phyloP scores from a whole-genome alignment of 306 rosid species.

The Sicyos baderoa region DNA sequence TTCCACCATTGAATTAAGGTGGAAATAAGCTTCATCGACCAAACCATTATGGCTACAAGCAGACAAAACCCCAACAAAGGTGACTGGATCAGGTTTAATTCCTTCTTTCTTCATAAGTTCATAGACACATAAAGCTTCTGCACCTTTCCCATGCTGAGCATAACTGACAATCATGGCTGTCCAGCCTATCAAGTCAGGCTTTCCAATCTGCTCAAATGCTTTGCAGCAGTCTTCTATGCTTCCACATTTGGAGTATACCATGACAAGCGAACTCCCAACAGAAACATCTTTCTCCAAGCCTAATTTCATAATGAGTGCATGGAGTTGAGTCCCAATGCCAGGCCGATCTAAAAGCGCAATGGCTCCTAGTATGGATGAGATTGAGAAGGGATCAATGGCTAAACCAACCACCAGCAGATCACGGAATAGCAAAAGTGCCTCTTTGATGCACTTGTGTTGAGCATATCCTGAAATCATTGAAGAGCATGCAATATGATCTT shows the following conservation, averaged over 20 bases:
- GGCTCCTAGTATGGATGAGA: slow-evolving; percentile 50
- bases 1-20: slow-evolving; percentile 49
- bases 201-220: slow-evolving; percentile 53
- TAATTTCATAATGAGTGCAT: slow-evolving; percentile 42
- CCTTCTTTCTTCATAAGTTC: slow-evolving; percentile 60
- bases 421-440: slow-evolving; percentile 25
- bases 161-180: slow-evolving; percentile 64
- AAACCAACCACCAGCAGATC: slow-evolving; percentile 36
- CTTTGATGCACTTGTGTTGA: slow-evolving; percentile 35
- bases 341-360: slow-evolving; percentile 39
- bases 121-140: slow-evolving; percentile 54
- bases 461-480: slow-evolving; percentile 59
- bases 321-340: slow-evolving; percentile 48
- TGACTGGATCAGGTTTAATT: slow-evolving; percentile 60
- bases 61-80: slow-evolving; percentile 55
- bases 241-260: slow-evolving; percentile 71
- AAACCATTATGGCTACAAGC: slow-evolving; percentile 69
- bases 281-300: slow-evolving; percentile 44
- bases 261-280: slow-evolving; percentile 62
- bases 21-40: slow-evolving; percentile 62
- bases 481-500: slow-evolving; percentile 50
- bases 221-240: slow-evolving; percentile 54
- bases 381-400: slow-evolving; percentile 40
- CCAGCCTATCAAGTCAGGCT: slow-evolving; percentile 64
- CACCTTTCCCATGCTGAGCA: slow-evolving; percentile 69